Evolutionary conservation across 1,284 basidiomycete genomes (phyloP).

Genomic region (Marasmius tenuissimus): DNA sequence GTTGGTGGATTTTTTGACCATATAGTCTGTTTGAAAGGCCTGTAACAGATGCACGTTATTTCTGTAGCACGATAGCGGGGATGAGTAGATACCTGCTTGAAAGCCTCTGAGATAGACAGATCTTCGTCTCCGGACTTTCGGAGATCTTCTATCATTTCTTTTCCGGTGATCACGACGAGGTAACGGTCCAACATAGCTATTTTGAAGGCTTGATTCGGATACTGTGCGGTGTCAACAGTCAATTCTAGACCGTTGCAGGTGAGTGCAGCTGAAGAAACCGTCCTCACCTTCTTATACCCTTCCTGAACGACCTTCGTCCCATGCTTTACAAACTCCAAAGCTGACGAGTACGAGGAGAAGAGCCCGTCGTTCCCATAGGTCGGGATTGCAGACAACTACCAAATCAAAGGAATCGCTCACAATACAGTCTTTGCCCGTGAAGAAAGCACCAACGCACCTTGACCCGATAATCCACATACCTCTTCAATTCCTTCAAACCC

Average conservation of each 20-base stretch:
- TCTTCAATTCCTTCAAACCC: no score
- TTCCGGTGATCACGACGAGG: conserved; percentile 31
- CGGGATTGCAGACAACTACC: not conserved
- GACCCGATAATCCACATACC: no score
- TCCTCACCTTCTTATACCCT: conserved; percentile 7
- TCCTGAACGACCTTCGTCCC: not conserved
- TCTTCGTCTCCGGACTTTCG: conserved; percentile 31
- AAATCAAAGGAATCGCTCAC: not conserved
- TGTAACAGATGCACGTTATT: not conserved
- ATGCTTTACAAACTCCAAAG: not conserved
- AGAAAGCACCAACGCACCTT: no score
- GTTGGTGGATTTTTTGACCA: not conserved
- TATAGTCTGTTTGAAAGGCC: not conserved
- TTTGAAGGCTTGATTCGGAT: conserved; percentile 26
- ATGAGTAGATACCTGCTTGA: conserved; percentile 20
- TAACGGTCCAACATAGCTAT: conserved; percentile 29
- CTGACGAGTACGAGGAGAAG: not conserved
- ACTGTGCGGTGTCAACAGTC: not conserved
- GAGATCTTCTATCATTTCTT: conserved; percentile 33
- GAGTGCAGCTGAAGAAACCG: no score
- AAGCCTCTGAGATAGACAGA: conserved; percentile 28
- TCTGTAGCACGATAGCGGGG: not conserved
- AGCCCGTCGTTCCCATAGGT: not conserved
- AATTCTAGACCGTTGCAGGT: not conserved
- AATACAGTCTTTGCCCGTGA: not conserved